Conservation (phyloP, 179 eudicot species). For the Beta lomatogona region DNA sequence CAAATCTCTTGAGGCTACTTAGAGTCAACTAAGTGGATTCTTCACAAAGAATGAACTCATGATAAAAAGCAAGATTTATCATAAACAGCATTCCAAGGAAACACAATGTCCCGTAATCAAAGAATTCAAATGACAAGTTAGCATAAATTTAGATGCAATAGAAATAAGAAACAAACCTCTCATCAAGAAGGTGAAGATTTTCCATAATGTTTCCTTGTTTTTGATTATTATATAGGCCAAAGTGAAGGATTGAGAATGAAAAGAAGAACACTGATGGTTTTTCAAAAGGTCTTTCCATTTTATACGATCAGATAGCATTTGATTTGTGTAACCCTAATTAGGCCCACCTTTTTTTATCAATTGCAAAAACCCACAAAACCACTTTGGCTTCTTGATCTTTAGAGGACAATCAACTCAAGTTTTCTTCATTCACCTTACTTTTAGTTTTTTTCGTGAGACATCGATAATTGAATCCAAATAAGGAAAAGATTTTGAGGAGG, state of each 20-base stretch:
- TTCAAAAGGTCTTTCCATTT: background rate
- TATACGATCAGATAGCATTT: background rate
- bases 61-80: background rate
- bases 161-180: conserved; percentile 21
- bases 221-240: background rate
- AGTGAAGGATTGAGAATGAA: background rate
- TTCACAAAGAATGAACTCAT: background rate
- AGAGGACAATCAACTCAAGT: no score
- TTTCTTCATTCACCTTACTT: background rate
- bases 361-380: no score
- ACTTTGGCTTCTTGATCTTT: no score
- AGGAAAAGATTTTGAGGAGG: background rate
- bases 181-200: background rate
- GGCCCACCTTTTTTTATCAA: background rate
- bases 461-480: conserved; percentile 15
- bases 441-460: background rate
- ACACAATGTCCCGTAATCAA: background rate
- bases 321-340: background rate
- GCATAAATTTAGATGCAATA: background rate
- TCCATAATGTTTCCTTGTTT: background rate
- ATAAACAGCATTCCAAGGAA: background rate
- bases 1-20: background rate
- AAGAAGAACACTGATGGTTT: background rate
- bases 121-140: conserved; percentile 9
- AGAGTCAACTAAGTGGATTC: background rate